These are phyloP conservation scores for Coemansia interrupta DNA, from an alignment of 192 early-diverging fungal genomes.

Conservation along the genomic window DNA sequence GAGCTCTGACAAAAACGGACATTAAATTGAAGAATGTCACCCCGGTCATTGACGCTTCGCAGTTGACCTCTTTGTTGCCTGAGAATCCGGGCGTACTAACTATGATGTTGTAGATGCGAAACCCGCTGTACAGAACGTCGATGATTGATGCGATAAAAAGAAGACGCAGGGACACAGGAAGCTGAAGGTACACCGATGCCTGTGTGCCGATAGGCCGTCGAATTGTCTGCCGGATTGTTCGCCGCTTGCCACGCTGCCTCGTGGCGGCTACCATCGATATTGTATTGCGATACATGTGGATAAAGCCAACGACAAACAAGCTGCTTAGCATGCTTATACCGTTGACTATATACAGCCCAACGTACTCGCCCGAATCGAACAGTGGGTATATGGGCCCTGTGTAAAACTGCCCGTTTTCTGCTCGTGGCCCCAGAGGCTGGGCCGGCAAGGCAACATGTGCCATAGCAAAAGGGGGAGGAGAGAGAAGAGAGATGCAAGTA, in stretches of 20 bases:
- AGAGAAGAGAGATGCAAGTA: too few species aligned
- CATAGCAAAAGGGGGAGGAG: neutral
- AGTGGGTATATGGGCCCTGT: constrained; percentile 12
- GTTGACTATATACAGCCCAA: constrained; percentile 34
- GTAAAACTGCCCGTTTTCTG: constrained; percentile 1
- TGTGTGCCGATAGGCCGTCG: constrained; percentile 37
- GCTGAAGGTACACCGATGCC: constrained; percentile 40
- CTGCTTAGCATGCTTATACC: constrained; percentile 42
- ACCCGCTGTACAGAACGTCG: constrained; percentile 41
- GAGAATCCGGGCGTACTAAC: constrained; percentile 35
- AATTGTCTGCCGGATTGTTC: constrained; percentile 26
- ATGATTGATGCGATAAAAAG: constrained; percentile 44
- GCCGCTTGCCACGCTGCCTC: constrained; percentile 17
- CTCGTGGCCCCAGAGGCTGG: neutral
- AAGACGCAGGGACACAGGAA: constrained; percentile 38
- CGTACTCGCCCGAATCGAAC: constrained; percentile 24
- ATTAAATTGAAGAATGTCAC: constrained; percentile 43
- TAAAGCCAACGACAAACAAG: constrained; percentile 38
- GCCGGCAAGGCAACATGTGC: neutral
- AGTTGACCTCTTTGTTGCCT: constrained; percentile 31
- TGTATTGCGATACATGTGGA: constrained; percentile 43
- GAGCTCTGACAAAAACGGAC: constrained; percentile 45
- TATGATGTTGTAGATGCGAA: constrained; percentile 38
- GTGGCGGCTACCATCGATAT: constrained; percentile 34
- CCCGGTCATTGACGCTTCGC: constrained; percentile 43